Evolutionary conservation across 139 green algal genomes (phyloP), one percentile per base, ranked within the genome.

Genomic region (Chlorokybus atmophyticus): DNA sequence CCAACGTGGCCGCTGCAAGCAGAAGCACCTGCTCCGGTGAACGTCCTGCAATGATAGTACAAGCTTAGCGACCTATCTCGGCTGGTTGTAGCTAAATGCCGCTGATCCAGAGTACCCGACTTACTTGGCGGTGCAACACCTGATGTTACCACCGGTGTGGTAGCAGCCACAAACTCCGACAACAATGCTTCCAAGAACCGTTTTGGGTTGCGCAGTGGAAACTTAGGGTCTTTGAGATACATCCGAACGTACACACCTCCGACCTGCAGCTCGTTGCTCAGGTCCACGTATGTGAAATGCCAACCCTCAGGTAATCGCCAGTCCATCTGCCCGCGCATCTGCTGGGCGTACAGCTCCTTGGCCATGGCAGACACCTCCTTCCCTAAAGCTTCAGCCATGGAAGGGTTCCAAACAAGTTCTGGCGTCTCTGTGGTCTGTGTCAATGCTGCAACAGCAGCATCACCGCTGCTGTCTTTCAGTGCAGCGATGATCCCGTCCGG

Each of bases 191-290:
- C 80, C 6, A 78, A 57, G 60, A 93, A 92, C 3, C 60, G 59
- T 44, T 74, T 67, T 1, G 79, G 78, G 26, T 83, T 68, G 3
- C 82, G 69, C 38, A 95, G 70, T 4, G 86, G 78, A 63, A 78
- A 83, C 27, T 66, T 56, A 3, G 87, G 86, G 62, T 85, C 70
- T 28, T 87, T 86, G 19, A 95, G 75, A 76, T 85, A 95, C 23
- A 93, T 74, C 6, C 80, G 75, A 32, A 95, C 70, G 60, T 94
- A 94, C 26, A 94, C 82, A 28, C 86, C 86, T 2, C 84, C 87
- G 4, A 94, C 62, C 38, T 80, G 81, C 32, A 7, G 23, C 42
- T 30, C 23, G 5, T 51, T 24, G 27, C 28, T 10, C 28, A 21
- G 42, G 23, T 24, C 6, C 42, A 24, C 5, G 42, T 24, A 21